phyloP scores from a whole-genome alignment of 2,329 filamentous ascomycete species.

The Malbranchea zuffiana region DNA sequence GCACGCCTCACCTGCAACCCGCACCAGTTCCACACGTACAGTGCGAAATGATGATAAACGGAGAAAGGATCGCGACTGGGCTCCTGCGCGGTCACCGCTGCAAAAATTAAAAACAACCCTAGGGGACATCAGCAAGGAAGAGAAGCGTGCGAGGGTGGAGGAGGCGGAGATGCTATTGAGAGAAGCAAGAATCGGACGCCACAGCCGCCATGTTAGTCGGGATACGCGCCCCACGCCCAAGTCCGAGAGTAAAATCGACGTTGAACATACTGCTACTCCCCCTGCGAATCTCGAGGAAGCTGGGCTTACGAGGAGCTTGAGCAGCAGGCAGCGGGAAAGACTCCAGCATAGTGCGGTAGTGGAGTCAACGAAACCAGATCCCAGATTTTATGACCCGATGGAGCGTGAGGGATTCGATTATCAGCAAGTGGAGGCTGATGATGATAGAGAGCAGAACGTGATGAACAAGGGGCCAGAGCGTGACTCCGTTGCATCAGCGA shows the following conservation, averaged over 20 bases:
- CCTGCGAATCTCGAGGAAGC: constrained; percentile 11
- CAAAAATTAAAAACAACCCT: constrained; percentile 88
- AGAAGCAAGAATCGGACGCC: constrained; percentile 34
- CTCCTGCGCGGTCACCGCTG: constrained; percentile 75
- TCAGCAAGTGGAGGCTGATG: constrained; percentile 2
- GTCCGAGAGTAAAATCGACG: background rate
- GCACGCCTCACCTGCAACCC: constrained; percentile 4
- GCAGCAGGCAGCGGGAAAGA: constrained; percentile 12
- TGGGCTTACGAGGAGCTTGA: constrained; percentile 13
- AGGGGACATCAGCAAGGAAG: constrained; percentile 88
- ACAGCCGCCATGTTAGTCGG: constrained; percentile 10
- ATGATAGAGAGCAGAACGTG: background rate
- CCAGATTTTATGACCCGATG: constrained; percentile 11
- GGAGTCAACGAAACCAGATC: constrained; percentile 15
- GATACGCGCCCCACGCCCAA: constrained; percentile 7
- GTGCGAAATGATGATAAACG: constrained; percentile 17
- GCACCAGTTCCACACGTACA: constrained; percentile 13
- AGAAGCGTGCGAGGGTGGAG: constrained; percentile 74
- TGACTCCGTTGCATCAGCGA: no score
- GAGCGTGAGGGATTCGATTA: constrained; percentile 12
- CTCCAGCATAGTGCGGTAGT: constrained; percentile 14
- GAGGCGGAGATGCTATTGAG: constrained; percentile 66
- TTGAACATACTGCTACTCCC: constrained; percentile 1
- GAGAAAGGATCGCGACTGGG: constrained; percentile 40
- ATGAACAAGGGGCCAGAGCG: no score